A percentile compares a stretch with the other conserved stretches of the same genome.
Conservation (phyloP, 1,284 basidiomycete genomes). For the Cystobasidium slooffiae region DNA sequence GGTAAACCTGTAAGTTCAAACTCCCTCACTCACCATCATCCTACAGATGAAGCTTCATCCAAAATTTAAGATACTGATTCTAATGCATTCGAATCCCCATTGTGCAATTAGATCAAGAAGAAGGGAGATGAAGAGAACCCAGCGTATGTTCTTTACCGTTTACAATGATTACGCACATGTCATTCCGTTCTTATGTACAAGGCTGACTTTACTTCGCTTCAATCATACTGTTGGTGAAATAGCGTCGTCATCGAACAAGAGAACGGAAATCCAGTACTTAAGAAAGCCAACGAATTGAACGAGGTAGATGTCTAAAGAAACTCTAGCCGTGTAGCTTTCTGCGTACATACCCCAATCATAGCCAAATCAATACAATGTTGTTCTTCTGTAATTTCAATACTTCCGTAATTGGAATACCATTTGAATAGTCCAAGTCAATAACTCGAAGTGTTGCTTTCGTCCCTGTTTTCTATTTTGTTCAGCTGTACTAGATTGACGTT, state of each 20-base stretch:
- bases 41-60: not conserved
- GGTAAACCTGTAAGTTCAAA: conserved; percentile 19
- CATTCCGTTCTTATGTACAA: too few relatives aligned
- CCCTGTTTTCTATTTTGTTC: too few relatives aligned
- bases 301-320: conserved; percentile 25
- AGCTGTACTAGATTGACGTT: too few relatives aligned
- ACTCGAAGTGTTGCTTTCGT: too few relatives aligned
- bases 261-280: conserved; percentile 40
- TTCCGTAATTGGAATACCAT: too few relatives aligned
- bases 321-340: not conserved
- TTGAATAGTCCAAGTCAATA: too few relatives aligned
- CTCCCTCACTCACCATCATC: not conserved
- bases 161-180: too few relatives aligned
- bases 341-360: not conserved
- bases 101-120: conserved; percentile 37
- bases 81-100: not conserved
- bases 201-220: not conserved
- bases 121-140: conserved; percentile 43
- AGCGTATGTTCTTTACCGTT: conserved; percentile 19
- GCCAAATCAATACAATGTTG: not conserved
- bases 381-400: not conserved
- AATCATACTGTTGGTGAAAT: not conserved
- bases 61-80: not conserved
- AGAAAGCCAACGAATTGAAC: conserved; percentile 42
- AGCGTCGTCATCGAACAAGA: conserved; percentile 42